Evolutionary conservation across 2,329 filamentous ascomycete species (phyloP), one percentile per base, ranked within the genome.

Genomic region (Alternaria gaisen): DNA sequence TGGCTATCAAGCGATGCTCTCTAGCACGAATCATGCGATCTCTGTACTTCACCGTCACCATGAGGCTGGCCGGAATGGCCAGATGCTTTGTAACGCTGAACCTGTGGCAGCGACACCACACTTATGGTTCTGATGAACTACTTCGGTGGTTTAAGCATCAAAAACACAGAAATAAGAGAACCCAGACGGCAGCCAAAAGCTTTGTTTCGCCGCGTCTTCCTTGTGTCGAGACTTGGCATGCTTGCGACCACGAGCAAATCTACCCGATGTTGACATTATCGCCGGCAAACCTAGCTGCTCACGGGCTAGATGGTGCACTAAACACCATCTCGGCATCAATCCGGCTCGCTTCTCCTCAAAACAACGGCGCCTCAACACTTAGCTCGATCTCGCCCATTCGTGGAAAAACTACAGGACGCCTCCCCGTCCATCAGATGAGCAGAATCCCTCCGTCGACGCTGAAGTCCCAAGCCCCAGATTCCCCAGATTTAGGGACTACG

Each of bases 401-500:
- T 71, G 72, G 72, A 70, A 73, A 67, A 69, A 64, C 60, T 61
- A 47, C 6, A 14, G 36, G 55, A 34, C 60, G 48, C 47, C 44
- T 57, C 41, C 53, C 56, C 65, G 60, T 62, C 58, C 58, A 56
- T 59, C 53, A 44, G 56, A 62, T 66, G 63, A 65, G 68, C 63
- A 50, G 46, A 55, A 43, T 43, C 47, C 50, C 48, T 43, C 56
- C 58, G 41, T 61, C 53, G 59, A 51, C 50, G 65, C 58, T 43
- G 50, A 60, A 61, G 61, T 62, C 54, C 64, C 66, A 68, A 67
- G 68, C 72, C 71, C 71, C 71, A 68, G 69, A 70, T 72, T 68
- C 54, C 55, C 57, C 53, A 56, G 57, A 56, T 56, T 56, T 38
- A 38, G n/a, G 20, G 48, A 22, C 51, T 58, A 61, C 22, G 57